Evolutionary conservation across 805 yeast species (phyloP), one percentile per base, ranked within the genome.

Genomic region (Myxozyma neglecta): DNA sequence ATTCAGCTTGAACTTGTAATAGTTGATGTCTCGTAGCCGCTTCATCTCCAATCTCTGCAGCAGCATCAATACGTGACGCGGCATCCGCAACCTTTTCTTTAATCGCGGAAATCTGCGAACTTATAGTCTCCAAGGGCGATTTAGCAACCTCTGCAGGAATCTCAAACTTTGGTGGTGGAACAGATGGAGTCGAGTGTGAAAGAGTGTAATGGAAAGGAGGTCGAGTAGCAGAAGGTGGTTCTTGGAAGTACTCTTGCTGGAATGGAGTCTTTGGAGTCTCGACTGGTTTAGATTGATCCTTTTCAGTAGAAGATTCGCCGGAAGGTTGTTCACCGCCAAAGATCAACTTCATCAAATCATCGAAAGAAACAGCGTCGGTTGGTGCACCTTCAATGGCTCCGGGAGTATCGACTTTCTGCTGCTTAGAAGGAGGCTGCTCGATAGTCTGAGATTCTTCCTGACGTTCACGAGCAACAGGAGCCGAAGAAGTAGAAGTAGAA

Each of bases 141-240:
- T 56, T 56, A 6, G 56, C 54, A 11, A 49, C 55, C 44, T 55
- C 45, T n/a, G 51, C 40, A 9, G 57, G 51, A 24, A 46, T 20
- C 36, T 60, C 44, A 34, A 51, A 18, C 32, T 40, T 51, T 10
- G 55, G 55, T 8, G 55, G 47, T 35, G 51, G 57, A 32, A 45
- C 43, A 20, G 55, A 51, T 6, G 52, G 57, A 14, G 9, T 35
- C 14, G 40, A 18, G 45, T 48, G 53, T 13, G 66, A 60, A 13
- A 60, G 50, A 14, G 66, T 63, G 57, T 63, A 63, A 34, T 57
- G 59, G 40, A 60, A 63, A 20, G 64, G 59, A 3, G 64, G 66
- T 2, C 66, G 63, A 36, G 56, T 18, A 2, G 52, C 59, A 6
- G 48, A 11, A 18, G 58, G 55, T 6, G 53, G 57, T 32, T 53